Percentiles rank a stretch among this genome's conserved stretches.
phyloP scores from a whole-genome alignment of 2,329 filamentous ascomycete species.

The Xylaria arbuscula region DNA sequence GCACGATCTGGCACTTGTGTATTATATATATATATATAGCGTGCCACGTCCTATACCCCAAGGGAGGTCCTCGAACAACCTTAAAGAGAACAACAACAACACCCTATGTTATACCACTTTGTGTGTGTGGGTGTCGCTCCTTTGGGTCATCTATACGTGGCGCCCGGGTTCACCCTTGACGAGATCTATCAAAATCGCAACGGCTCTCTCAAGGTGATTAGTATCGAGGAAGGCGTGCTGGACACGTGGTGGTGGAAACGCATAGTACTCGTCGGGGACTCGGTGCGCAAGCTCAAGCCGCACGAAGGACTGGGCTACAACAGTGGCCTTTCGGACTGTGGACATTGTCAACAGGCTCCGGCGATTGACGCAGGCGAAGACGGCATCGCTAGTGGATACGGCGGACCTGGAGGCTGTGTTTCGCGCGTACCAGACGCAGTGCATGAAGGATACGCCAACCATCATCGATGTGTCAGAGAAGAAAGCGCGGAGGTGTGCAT shows the following conservation, averaged over 20 bases:
- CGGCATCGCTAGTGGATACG: slow-evolving; percentile 25
- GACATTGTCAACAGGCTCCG: slow-evolving; percentile 46
- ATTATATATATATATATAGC: background rate
- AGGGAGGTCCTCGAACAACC: background rate
- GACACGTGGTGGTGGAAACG: slow-evolving; percentile 49
- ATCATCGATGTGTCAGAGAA: slow-evolving; percentile 39
- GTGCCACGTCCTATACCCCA: background rate
- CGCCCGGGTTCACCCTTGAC: slow-evolving; percentile 40
- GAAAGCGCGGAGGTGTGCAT: slow-evolving; percentile 35
- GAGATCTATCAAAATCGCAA: slow-evolving; percentile 43
- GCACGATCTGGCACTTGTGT: background rate
- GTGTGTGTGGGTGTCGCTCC: background rate
- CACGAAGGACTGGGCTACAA: slow-evolving; percentile 51
- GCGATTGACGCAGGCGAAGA: slow-evolving; percentile 15
- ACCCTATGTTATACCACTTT: background rate
- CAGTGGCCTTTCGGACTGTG: slow-evolving; percentile 47
- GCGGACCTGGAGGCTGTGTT: slow-evolving; percentile 41
- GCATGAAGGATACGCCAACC: slow-evolving; percentile 40
- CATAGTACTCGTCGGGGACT: slow-evolving; percentile 52
- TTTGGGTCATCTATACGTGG: slow-evolving; percentile 45
- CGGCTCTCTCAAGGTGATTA: slow-evolving; percentile 43
- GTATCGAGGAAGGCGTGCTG: slow-evolving; percentile 52
- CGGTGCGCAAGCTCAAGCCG: slow-evolving; percentile 52
- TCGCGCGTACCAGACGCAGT: slow-evolving; percentile 40
- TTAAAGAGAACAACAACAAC: background rate